Conservation (phyloP, 2,329 filamentous ascomycete species). For the Cercospora citrullina region DNA sequence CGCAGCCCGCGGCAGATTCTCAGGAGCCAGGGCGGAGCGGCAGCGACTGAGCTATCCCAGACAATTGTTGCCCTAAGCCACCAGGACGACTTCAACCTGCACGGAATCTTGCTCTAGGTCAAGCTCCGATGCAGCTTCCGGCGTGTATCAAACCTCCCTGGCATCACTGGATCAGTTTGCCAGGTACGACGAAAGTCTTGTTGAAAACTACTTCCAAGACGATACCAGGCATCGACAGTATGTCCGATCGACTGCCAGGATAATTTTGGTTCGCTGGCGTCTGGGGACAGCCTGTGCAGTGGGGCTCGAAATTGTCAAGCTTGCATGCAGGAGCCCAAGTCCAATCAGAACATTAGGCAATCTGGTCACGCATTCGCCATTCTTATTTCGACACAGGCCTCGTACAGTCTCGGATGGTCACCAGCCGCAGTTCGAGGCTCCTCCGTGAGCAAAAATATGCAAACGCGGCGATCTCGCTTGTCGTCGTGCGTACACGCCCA, state of each 20-base stretch:
- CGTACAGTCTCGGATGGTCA: background rate
- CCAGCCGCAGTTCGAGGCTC: background rate
- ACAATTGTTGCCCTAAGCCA: background rate
- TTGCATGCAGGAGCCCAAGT: background rate
- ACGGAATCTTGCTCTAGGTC: background rate
- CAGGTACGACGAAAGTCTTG: background rate
- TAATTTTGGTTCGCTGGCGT: background rate
- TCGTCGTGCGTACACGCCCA: background rate
- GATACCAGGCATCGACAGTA: background rate
- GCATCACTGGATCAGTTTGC: background rate
- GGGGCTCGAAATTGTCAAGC: background rate
- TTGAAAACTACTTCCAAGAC: background rate
- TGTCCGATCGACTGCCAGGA: background rate
- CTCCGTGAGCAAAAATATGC: background rate
- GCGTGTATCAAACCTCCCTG: slow-evolving; percentile 7
- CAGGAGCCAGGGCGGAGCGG: background rate
- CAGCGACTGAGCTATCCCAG: background rate
- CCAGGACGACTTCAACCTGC: background rate
- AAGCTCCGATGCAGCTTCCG: slow-evolving; percentile 26
- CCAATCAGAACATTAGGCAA: background rate
- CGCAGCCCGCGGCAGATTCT: slow-evolving; percentile 7
- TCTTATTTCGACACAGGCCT: background rate
- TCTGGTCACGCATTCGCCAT: background rate
- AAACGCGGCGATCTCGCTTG: background rate
- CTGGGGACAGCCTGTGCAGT: background rate